Base-by-base conservation (phyloP, 192 early-diverging fungal genomes). In the Rhizophagus clarus region DNA sequence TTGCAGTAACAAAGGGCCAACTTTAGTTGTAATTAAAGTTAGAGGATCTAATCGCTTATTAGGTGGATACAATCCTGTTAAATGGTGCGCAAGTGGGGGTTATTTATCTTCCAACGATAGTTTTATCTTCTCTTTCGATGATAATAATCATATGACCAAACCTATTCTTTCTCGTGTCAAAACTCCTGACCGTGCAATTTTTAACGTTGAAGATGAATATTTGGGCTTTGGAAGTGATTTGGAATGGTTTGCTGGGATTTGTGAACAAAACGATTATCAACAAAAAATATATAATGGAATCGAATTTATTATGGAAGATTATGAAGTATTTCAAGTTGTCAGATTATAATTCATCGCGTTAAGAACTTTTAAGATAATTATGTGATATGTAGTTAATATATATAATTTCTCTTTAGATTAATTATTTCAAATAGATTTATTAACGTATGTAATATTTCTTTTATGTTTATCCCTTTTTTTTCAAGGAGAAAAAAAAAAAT, bases 261-360 rank as follows among this genome's bases (percentile, higher is more conserved):
- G 47, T 12, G 51, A 76, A 61, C 32, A 42, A 49, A 29, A 60
- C 45, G 32, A 60, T 66, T 78, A 78, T 47, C 64, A 78, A 42
- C 24, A 40, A 31, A 28, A 47, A 51, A 63, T 78, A 7, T 31
- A 68, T 69, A 47, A 61, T 64, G 15, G 28, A 42, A 17, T 22
- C 26, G 42, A 28, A 14, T 78, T 78, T 32, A 31, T 22, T 26
- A 69, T 78, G 22, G 76, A 61, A 14, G 61, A 78, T 47, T 78
- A 40, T 49, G 76, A 78, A 78, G 76, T 78, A 1, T 78, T 78
- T 47, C 76, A 78, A 78, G 47, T 78, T 22, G 45, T 49, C n/a
- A 78, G 24, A n/a, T 28, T 31, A 62, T 15, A 66, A 29, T 31
- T 66, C 10, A 66, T 17, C 64, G 11, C 34, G 47, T 56, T 56